A percentile compares a stretch with the other conserved stretches of the same genome.
Evolutionary conservation across 2,329 filamentous ascomycete genomes (phyloP).

Genomic region (Claviceps sp.): DNA sequence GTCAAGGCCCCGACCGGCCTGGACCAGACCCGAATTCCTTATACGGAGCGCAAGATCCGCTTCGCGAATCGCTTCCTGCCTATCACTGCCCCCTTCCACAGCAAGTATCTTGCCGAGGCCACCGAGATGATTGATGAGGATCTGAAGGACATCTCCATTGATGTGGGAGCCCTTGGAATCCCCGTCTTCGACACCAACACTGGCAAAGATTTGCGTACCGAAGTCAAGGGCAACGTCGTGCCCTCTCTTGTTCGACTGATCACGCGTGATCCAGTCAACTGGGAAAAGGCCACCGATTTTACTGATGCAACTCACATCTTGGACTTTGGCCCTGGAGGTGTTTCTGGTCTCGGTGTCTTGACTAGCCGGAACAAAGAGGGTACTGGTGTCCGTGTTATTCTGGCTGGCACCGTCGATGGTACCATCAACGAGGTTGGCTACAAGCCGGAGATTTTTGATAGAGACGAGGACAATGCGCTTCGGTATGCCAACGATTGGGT

Average conservation of each 20-base stretch:
- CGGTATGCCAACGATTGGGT: slow-evolving; percentile 97
- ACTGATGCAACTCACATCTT: slow-evolving; percentile 83
- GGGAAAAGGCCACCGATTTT: slow-evolving; percentile 91
- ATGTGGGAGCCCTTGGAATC: slow-evolving; percentile 60
- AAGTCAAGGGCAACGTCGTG: slow-evolving; percentile 65
- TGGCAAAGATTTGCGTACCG: slow-evolving; percentile 66
- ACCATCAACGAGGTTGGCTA: slow-evolving; percentile 87
- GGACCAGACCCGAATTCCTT: slow-evolving; percentile 87
- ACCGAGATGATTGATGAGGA: slow-evolving; percentile 76
- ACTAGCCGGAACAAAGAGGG: slow-evolving; percentile 99
- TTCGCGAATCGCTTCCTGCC: slow-evolving; percentile 96
- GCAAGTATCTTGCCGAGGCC: slow-evolving; percentile 76
- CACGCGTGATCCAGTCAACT: slow-evolving; percentile 85
- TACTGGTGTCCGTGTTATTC: slow-evolving; percentile 89
- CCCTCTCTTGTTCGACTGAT: slow-evolving; percentile 83
- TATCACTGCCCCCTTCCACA: slow-evolving; percentile 97
- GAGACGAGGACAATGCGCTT: slow-evolving; percentile 86
- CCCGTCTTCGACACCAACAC: slow-evolving; percentile 84
- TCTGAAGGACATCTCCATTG: slow-evolving; percentile 67
- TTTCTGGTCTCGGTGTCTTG: slow-evolving; percentile 87
- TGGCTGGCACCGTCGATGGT: slow-evolving; percentile 86
- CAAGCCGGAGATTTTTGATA: slow-evolving; percentile 94
- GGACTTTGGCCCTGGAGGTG: slow-evolving; percentile 92
- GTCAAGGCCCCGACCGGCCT: slow-evolving; percentile 96
- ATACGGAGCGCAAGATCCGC: slow-evolving; percentile 89